Percentiles rank a stretch among this genome's conserved stretches.
Conservation (phyloP, 1,284 basidiomycete genomes). For the Papiliotrema flavescens region DNA sequence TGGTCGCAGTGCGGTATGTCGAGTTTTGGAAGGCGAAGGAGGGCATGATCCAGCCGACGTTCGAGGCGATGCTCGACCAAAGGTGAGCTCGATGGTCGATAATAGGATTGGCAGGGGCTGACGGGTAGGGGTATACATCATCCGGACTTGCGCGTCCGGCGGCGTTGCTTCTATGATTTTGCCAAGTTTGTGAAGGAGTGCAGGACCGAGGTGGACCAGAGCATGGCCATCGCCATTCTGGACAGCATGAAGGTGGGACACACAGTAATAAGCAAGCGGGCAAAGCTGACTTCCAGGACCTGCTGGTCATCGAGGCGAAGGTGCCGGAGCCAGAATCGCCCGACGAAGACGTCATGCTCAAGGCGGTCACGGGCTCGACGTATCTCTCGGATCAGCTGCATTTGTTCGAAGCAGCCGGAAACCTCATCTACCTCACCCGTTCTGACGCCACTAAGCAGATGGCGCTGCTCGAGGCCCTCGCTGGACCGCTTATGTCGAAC, state of each 20-base stretch:
- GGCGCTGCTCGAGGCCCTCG: conserved; percentile 68
- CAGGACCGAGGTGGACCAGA: conserved; percentile 69
- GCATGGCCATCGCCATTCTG: conserved; percentile 68
- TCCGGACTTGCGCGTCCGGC: conserved; percentile 65
- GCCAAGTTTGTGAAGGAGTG: conserved; percentile 87
- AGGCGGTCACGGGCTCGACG: conserved; percentile 64
- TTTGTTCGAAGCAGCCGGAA: conserved; percentile 89
- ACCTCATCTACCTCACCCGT: conserved; percentile 69
- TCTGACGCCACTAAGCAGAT: conserved; percentile 67
- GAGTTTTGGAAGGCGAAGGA: conserved; percentile 95
- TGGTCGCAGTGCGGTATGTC: conserved; percentile 83
- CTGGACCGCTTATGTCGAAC: conserved; percentile 75
- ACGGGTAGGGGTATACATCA: conserved; percentile 77
- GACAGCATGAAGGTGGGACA: conserved; percentile 60
- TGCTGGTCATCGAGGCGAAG: conserved; percentile 52
- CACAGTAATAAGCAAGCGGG: conserved; percentile 6
- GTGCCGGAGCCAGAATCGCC: conserved; percentile 52
- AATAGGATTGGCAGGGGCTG: no score
- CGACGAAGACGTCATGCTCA: conserved; percentile 61
- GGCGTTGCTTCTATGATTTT: conserved; percentile 88
- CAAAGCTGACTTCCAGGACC: conserved; percentile 42
- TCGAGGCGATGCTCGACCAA: conserved; percentile 82
- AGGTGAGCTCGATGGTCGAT: no score
- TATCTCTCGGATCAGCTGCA: conserved; percentile 90
- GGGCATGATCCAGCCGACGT: conserved; percentile 75